Evolutionary conservation across 345 rosid species (phyloP), one percentile per base, ranked within the genome.

Genomic region (Streptanthus diversifolius): DNA sequence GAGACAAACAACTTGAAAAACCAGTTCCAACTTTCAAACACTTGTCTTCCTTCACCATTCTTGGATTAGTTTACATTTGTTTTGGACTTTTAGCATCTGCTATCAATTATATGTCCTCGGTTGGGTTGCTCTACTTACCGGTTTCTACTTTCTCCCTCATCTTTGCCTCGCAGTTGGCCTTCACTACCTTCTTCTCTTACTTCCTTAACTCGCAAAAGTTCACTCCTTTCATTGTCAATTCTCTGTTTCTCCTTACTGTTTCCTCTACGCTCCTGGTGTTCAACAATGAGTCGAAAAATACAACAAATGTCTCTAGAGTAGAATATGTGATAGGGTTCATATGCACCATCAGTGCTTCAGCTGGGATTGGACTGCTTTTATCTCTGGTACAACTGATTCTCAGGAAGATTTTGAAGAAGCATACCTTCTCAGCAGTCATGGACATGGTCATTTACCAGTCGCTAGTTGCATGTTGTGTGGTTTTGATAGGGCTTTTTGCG

Each of bases 111-210:
- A 13, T 82, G 27, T 84, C 75, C 45, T 83, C 87, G 0, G 18
- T 82, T 17, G 90, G 88, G 15, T 81, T 86, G 5, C 62, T 57
- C 7, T 80, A 81, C 78, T 81, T 86, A 53, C 96, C 86, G 0
- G 77, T 86, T 13, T 84, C 87, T 8, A 84, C 86, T 8, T 80
- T 45, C 73, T 70, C 86, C 21, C 65, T 88, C 15, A 37, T 85
- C 4, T 74, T 68, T 14, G 82, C 85, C 6, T 80, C 84, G 0
- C 85, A 83, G 4, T 14, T 83, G 24, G 85, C 80, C 43, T 85
- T 88, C 82, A 86, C 81, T 47, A 83, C 84, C 41, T 63, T 83
- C 30, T 83, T 88, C 76, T 85, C 89, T 0, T 82, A 10, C 37
- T 76, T 84, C 77, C 70, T 86, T 17, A 83, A 86, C 72, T 68